These are phyloP conservation scores for Rhamnella rubrinervis DNA, from an alignment of 331 rosid genomes.

Conservation along the genomic window DNA sequence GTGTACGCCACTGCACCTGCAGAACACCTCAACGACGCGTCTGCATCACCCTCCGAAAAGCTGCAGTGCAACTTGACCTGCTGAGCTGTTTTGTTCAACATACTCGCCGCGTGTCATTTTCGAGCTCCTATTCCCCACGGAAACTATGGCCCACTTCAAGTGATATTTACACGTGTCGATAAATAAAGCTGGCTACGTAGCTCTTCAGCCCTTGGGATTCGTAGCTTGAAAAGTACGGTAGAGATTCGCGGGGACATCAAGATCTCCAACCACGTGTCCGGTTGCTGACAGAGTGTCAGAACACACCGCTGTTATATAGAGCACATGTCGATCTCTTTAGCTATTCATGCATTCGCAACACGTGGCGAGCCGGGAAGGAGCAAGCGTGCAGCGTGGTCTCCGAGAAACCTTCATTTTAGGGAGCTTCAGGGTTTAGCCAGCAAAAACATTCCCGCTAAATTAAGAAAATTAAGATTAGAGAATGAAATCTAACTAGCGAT, in stretches of 20 bases:
- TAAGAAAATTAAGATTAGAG: neutral
- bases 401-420: neutral
- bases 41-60: constrained; percentile 1
- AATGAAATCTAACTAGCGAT: constrained; percentile 1
- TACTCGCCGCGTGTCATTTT: constrained; percentile 4
- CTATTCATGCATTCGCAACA: constrained; percentile 6
- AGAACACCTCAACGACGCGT: constrained; percentile 12
- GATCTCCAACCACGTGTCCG: constrained; percentile 18
- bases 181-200: neutral
- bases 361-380: constrained; percentile 11
- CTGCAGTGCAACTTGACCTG: constrained; percentile 5
- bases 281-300: neutral
- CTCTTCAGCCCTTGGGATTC: neutral
- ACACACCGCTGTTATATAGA: neutral
- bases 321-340: neutral
- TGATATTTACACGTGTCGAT: neutral
- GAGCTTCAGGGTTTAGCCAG: neutral
- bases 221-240: constrained; percentile 12
- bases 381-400: constrained; percentile 6
- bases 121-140: neutral
- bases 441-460: constrained; percentile 23
- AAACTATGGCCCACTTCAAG: neutral
- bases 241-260: constrained; percentile 13
- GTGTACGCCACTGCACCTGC: neutral
- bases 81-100: neutral